phyloP scores from a whole-genome alignment of 2,329 filamentous ascomycete species.

The Venturia nashicola region DNA sequence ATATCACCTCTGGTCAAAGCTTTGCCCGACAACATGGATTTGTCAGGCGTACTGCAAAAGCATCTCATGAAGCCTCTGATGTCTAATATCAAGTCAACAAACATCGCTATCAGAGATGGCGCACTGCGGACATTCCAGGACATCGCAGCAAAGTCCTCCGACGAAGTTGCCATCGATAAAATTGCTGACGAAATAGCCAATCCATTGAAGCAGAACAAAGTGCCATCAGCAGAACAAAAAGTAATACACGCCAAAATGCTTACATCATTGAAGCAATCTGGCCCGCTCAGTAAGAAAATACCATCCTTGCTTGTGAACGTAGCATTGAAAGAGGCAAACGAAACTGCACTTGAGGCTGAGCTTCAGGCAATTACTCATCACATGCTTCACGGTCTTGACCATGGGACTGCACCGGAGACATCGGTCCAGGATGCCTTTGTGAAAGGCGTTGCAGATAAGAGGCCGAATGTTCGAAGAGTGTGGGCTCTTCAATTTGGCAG shows the following conservation, averaged over 20 bases:
- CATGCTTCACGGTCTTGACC: constrained; percentile 48
- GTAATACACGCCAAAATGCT: constrained; percentile 75
- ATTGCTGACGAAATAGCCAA: constrained; percentile 65
- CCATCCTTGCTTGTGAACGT: constrained; percentile 53
- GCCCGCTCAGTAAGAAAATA: constrained; percentile 52
- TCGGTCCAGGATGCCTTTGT: constrained; percentile 55
- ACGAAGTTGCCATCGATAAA: constrained; percentile 49
- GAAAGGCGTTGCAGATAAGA: constrained; percentile 82
- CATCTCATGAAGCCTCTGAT: constrained; percentile 77
- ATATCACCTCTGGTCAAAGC: constrained; percentile 60
- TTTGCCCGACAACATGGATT: constrained; percentile 58
- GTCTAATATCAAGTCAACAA: constrained; percentile 87
- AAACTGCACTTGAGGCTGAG: constrained; percentile 66
- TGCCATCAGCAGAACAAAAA: constrained; percentile 75
- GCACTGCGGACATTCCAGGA: constrained; percentile 62
- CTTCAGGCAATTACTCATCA: constrained; percentile 58
- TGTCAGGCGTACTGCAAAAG: constrained; percentile 59
- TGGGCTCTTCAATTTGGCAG: constrained; percentile 71
- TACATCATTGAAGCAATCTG: constrained; percentile 47
- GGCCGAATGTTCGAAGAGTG: constrained; percentile 58
- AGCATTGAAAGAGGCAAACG: constrained; percentile 77
- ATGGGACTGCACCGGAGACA: constrained; percentile 50
- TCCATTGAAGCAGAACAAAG: constrained; percentile 72
- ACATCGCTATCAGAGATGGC: constrained; percentile 61
- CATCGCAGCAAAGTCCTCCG: constrained; percentile 49